Base-by-base conservation (phyloP, 2,329 filamentous ascomycete species). In the Sclerotinia spermophila region DNA sequence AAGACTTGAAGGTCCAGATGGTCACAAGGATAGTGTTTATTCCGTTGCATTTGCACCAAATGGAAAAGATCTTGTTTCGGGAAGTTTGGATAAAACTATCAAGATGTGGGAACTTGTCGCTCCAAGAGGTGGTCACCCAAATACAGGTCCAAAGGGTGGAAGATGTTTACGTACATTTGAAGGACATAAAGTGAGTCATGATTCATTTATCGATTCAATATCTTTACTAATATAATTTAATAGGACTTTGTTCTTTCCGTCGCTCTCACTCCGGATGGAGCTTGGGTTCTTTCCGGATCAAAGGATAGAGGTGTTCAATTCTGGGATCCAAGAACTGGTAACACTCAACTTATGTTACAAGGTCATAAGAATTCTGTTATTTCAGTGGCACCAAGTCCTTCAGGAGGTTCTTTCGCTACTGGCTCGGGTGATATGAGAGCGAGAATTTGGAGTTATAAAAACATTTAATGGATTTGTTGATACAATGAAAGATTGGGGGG, bases 281-380 rank as follows among this genome's bases (percentile, higher is more conserved):
- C 91, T 77, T 99, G 96, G 96, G 95, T 99, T 71, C 91, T 99
- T 82, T 97, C 93, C 74, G 96, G 96, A 59, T 97, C 94, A 73
- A 99, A 99, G 84, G 96, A 99, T 79, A 89, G 96, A 67, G 95
- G 96, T 64, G 96, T 99, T 33, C 96, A 98, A 80, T 98, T 99
- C 85, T 99, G 96, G 96, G 95, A 99, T 79, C 95, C 96, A 30
- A 88, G 91, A 77, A 97, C 94, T 30, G 96, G 95, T 48, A 91
- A 92, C 75, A 96, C 95, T 1, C 95, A 98, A 82, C 91, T 99
- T 80, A 98, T 98, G 96, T 87, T 99, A 73, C 96, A 98, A 82
- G 96, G 96, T 38, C 96, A 99, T 81, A 98, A 98, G 86, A 98
- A 98, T 82, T 97, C 93, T 17, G 96, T 99, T 77, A 98, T 98